These are phyloP conservation scores for Porpolomopsis calyptriformis DNA, from an alignment of 768 basidiomycete genomes.

Conservation along the genomic window DNA sequence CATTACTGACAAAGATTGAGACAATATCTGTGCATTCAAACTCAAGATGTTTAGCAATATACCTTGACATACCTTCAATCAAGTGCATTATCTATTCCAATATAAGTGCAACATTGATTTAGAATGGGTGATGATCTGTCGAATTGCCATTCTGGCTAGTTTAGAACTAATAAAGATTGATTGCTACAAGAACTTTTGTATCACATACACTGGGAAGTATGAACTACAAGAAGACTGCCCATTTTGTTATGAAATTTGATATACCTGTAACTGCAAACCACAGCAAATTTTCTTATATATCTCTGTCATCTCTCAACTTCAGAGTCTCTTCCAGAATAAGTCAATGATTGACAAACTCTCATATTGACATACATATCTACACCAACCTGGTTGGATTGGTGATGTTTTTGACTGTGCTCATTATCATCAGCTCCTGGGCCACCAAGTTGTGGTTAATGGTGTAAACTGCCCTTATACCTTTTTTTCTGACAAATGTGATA, in stretches of 20 bases:
- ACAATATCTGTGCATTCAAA: too few relatives aligned
- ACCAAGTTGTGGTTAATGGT: slow-evolving; percentile 20
- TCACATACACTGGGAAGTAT: slow-evolving; percentile 20
- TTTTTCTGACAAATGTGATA: slow-evolving; percentile 29
- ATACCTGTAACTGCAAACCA: slow-evolving; percentile 1
- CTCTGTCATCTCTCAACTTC: slow-evolving; percentile 22
- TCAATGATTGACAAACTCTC: slow-evolving; percentile 7
- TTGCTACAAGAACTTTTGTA: slow-evolving; percentile 25
- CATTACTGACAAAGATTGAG: too few relatives aligned
- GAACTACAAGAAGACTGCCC: slow-evolving; percentile 10
- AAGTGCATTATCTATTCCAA: too few relatives aligned
- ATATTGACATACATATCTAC: slow-evolving; percentile 11
- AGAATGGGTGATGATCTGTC: background rate
- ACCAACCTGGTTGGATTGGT: slow-evolving; percentile 12
- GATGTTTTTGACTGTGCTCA: slow-evolving; percentile 28
- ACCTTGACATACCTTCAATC: too few relatives aligned
- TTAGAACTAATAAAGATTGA: background rate
- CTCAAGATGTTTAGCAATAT: too few relatives aligned
- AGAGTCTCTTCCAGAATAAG: slow-evolving; percentile 13
- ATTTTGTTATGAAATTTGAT: slow-evolving; percentile 14
- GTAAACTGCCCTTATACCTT: slow-evolving; percentile 15
- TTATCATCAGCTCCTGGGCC: slow-evolving; percentile 18
- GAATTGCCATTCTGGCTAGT: background rate
- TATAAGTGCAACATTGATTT: too few relatives aligned
- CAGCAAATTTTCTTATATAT: slow-evolving; percentile 18